Percentiles rank a stretch among this genome's conserved stretches.
These are phyloP conservation scores for Aspergillus transmontanensis DNA, from an alignment of 2,329 filamentous ascomycete genomes.

Conservation along the genomic window DNA sequence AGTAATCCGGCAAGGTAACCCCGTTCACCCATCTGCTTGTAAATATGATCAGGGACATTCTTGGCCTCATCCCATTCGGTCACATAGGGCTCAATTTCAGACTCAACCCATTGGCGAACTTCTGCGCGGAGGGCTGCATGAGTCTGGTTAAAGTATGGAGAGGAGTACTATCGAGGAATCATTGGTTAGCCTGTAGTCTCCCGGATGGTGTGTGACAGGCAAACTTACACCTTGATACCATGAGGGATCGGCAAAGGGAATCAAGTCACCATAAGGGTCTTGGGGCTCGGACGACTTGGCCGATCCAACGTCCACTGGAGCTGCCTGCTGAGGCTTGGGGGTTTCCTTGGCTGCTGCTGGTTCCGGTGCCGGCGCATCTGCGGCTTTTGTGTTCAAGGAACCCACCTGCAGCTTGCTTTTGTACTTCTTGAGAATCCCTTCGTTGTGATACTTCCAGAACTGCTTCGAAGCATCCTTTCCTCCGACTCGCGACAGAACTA, in stretches of 20 bases:
- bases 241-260: conserved; percentile 87
- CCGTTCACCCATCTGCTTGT: conserved; percentile 91
- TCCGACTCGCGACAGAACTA: conserved; percentile 65
- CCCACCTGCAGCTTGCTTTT: conserved; percentile 62
- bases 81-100: conserved; percentile 85
- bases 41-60: conserved; percentile 83
- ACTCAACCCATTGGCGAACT: conserved; percentile 88
- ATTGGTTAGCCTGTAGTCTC: conserved; percentile 11
- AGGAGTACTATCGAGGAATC: conserved; percentile 70
- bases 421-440: conserved; percentile 64
- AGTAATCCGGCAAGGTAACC: conserved; percentile 91
- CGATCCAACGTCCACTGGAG: conserved; percentile 47
- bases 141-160: conserved; percentile 92
- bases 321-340: conserved; percentile 59
- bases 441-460: conserved; percentile 68
- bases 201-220: neutral
- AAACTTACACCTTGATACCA: conserved; percentile 89
- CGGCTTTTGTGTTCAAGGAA: conserved; percentile 80
- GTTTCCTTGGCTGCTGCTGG: conserved; percentile 53
- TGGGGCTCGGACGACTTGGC: conserved; percentile 69
- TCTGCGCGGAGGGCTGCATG: conserved; percentile 90
- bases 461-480: conserved; percentile 70
- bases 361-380: conserved; percentile 54
- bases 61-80: conserved; percentile 97
- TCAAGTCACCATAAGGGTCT: conserved; percentile 80